Evolutionary conservation across 2,329 filamentous ascomycete genomes (phyloP).

Genomic region (Pseudogymnoascus pannorum): DNA sequence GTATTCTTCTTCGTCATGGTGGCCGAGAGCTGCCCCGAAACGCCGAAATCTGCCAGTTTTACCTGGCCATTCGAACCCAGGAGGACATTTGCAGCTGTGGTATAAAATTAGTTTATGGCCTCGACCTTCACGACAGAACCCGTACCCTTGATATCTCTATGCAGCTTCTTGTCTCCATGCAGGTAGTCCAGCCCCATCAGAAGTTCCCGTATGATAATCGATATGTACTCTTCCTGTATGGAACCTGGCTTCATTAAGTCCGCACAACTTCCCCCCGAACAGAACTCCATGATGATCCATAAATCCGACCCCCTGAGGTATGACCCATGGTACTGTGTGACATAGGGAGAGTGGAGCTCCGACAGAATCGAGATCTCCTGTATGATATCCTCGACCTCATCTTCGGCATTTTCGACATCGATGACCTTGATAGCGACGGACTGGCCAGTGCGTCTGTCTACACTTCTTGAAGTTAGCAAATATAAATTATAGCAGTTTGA

Average conservation of each 20-base stretch:
- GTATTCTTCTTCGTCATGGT: conserved; percentile 99
- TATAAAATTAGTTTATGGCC: conserved; percentile 10
- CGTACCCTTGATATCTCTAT: conserved; percentile 89
- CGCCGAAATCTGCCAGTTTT: conserved; percentile 94
- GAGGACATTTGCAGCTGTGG: conserved; percentile 79
- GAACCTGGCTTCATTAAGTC: conserved; percentile 91
- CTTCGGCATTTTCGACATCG: conserved; percentile 97
- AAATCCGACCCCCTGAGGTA: conserved; percentile 93
- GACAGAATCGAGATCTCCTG: conserved; percentile 97
- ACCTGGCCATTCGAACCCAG: conserved; percentile 88
- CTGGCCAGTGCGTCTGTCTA: conserved; percentile 88
- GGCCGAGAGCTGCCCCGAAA: conserved; percentile 89
- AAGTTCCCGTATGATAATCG: conserved; percentile 86
- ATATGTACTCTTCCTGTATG: conserved; percentile 92
- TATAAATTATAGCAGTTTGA: conserved; percentile 10
- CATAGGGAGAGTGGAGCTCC: conserved; percentile 89
- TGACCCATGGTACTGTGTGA: conserved; percentile 96
- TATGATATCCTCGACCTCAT: conserved; percentile 98
- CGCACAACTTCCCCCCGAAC: conserved; percentile 90
- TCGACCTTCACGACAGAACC: conserved; percentile 5
- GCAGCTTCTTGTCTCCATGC: conserved; percentile 90
- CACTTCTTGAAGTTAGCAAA: conserved; percentile 42
- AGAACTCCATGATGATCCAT: conserved; percentile 99
- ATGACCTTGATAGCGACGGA: conserved; percentile 98
- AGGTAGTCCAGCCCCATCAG: conserved; percentile 87